Evolutionary conservation across 768 basidiomycete genomes (phyloP), one percentile per base, ranked within the genome.

Genomic region (Boletus vinaceobasis): DNA sequence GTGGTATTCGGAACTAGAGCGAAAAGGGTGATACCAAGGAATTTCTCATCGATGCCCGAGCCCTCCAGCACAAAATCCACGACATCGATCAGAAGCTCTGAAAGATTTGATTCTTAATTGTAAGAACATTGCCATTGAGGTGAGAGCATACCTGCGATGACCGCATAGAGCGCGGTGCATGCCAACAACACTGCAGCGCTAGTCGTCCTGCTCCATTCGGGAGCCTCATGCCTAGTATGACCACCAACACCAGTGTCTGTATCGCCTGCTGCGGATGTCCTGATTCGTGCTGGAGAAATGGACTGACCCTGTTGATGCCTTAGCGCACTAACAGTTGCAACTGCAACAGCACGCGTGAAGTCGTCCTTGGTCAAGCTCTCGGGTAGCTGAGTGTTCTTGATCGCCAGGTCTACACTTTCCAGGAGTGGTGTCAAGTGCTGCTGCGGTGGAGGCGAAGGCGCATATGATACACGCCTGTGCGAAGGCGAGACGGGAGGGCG

Each of bases 1-100:
- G 97, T 98, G 4, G 95, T 97, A 67, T 99, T 99, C 5, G 97
- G 97, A 1, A 98, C 95, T 32, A 99, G 82, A 8, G 97, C 97
- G 66, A 99, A 98, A 10, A 99, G 79, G 0, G 94, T 98, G 57
- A 99, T 80, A 48, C 97, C 97, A 31, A 99, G 81, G 78, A 98
- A 95, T 69, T 99, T 99, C 68, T 98, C 97, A 53, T 97, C 91
- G 29, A 98, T 92, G 2, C 92, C 92, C 0, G 93, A 93, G 23
- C 85, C 93, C 61, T 90, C 76, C 21, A 99, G 77, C 11, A 98
- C 85, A 39, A 93, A 89, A 68, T 99, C 97, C 9, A 99, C 95
- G 9, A 98, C 93, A 57, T 96, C 90, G 33, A 98, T 85, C 38
- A 99, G 81, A 52, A 99, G 79, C 67, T 99, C 97, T 97, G 70